A percentile compares a stretch with the other conserved stretches of the same genome.
Conservation (phyloP, 2,329 filamentous ascomycete species). For the Colletotrichum magnum region DNA sequence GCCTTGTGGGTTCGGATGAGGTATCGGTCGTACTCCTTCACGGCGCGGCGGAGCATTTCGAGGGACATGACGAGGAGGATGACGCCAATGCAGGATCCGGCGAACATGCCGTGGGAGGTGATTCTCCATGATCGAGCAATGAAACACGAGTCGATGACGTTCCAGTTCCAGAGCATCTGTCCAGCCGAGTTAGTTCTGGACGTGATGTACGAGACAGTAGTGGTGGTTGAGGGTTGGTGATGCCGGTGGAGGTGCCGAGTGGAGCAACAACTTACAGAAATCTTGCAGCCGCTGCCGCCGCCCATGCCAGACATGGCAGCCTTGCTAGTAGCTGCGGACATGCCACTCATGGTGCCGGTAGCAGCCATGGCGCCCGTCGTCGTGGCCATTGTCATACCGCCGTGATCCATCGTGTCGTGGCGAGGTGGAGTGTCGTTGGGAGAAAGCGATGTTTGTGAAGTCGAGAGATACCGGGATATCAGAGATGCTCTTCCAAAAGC, state of each 20-base stretch:
- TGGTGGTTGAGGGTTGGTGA: conserved; percentile 28
- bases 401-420: conserved; percentile 19
- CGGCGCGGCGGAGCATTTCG: conserved; percentile 78
- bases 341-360: conserved; percentile 30
- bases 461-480: conserved; percentile 1
- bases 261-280: conserved; percentile 55
- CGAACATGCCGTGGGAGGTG: conserved; percentile 79
- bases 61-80: conserved; percentile 80
- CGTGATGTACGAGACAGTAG: background rate
- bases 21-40: conserved; percentile 80
- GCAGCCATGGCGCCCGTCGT: conserved; percentile 33
- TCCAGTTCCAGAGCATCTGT: conserved; percentile 87
- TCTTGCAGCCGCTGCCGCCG: conserved; percentile 54
- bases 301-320: conserved; percentile 43
- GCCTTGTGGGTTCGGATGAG: conserved; percentile 67
- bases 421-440: background rate
- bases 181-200: conserved; percentile 21
- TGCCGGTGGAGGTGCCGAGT: conserved; percentile 26
- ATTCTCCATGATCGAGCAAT: conserved; percentile 55
- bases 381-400: conserved; percentile 31
- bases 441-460: background rate
- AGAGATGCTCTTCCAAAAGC: conserved; percentile 4
- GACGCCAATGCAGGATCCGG: conserved; percentile 84
- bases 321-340: conserved; percentile 33
- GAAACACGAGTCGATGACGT: conserved; percentile 81